These are phyloP conservation scores for Malania oleifera DNA, from an alignment of 164 flowering plant species.

Conservation along the genomic window DNA sequence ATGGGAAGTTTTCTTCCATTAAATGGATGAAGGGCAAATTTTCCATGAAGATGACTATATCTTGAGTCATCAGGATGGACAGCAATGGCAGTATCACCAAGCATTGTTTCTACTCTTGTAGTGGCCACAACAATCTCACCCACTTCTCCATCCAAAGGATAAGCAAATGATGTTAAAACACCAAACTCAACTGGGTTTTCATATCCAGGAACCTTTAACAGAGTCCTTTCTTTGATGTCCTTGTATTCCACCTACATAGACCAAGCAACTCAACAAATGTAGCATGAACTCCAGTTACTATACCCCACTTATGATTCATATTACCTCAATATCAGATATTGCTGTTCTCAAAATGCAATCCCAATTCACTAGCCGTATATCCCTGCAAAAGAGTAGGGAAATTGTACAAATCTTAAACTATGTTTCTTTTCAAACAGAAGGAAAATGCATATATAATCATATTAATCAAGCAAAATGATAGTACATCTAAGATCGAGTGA, in stretches of 20 bases:
- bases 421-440: not conserved
- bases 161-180: slow-evolving; percentile 92
- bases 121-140: slow-evolving; percentile 95
- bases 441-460: not conserved
- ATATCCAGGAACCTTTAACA: slow-evolving; percentile 82
- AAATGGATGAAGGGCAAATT: slow-evolving; percentile 88
- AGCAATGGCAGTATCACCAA: slow-evolving; percentile 97
- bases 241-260: slow-evolving; percentile 68
- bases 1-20: slow-evolving; percentile 86
- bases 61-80: slow-evolving; percentile 81
- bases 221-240: slow-evolving; percentile 76
- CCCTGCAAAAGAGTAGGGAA: slow-evolving; percentile 38
- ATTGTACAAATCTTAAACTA: not conserved
- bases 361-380: slow-evolving; percentile 92
- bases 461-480: not conserved
- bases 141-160: slow-evolving; percentile 69
- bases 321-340: slow-evolving; percentile 95
- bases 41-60: slow-evolving; percentile 76
- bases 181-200: slow-evolving; percentile 81
- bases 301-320: not conserved
- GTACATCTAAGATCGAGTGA: not conserved
- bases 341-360: slow-evolving; percentile 91
- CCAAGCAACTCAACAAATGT: slow-evolving; percentile 11
- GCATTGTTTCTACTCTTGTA: slow-evolving; percentile 97
- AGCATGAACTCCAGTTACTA: not conserved